These are phyloP conservation scores for Leucogyrophana mollusca DNA, from an alignment of 768 basidiomycete species.

Conservation along the genomic window DNA sequence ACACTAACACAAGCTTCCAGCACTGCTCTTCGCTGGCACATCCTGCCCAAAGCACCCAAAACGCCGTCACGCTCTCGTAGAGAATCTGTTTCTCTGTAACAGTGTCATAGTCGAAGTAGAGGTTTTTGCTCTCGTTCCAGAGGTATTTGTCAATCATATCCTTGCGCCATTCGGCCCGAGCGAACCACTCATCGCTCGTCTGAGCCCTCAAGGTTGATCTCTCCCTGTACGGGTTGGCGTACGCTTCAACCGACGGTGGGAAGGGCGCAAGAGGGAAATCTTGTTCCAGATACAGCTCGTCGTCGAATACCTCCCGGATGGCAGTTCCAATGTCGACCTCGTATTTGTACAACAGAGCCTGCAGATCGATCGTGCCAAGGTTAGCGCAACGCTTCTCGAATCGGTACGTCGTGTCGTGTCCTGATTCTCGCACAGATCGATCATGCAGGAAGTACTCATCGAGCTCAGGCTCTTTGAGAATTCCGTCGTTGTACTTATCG, in stretches of 20 bases:
- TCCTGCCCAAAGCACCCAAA: constrained; percentile 97
- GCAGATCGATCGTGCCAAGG: constrained; percentile 93
- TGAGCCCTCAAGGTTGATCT: constrained; percentile 61
- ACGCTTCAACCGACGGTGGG: constrained; percentile 76
- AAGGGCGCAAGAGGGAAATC: constrained; percentile 91
- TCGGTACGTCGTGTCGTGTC: constrained; percentile 95
- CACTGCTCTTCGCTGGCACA: constrained; percentile 96
- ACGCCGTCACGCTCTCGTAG: constrained; percentile 95
- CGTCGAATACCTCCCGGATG: constrained; percentile 92
- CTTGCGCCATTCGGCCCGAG: constrained; percentile 80
- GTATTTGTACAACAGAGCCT: constrained; percentile 96
- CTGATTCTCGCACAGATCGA: constrained; percentile 93
- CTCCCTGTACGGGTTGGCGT: constrained; percentile 60
- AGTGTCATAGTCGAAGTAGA: constrained; percentile 98
- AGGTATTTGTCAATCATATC: constrained; percentile 88
- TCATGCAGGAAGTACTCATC: constrained; percentile 99
- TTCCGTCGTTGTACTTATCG: constrained; percentile 89
- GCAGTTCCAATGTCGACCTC: constrained; percentile 98
- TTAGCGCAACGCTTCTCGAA: constrained; percentile 98
- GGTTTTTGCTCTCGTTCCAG: constrained; percentile 93
- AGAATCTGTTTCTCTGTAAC: constrained; percentile 86
- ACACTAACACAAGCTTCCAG: constrained; percentile 85
- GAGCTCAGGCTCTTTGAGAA: constrained; percentile 79
- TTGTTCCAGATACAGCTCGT: constrained; percentile 88
- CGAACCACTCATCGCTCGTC: constrained; percentile 89